Evolutionary conservation across 1,139 yeast genomes (phyloP).

Genomic region (Petasospora rhodanensis): DNA sequence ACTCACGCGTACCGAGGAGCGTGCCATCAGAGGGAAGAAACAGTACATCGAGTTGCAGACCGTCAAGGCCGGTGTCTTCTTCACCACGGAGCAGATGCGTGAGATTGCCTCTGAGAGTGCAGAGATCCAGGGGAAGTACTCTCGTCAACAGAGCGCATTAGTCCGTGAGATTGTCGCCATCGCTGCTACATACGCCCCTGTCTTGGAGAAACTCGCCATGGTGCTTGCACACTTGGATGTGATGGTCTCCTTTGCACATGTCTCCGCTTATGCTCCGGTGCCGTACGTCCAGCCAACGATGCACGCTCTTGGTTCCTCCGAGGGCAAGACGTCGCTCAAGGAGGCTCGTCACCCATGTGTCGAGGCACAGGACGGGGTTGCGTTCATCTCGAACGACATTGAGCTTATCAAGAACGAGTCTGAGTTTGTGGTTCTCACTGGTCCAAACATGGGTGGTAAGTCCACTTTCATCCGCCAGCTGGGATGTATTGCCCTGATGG

Average conservation of each 20-base stretch:
- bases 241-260: conserved; percentile 78
- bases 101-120: conserved; percentile 56
- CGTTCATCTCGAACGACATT: conserved; percentile 86
- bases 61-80: conserved; percentile 90
- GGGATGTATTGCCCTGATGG: conserved; percentile 85
- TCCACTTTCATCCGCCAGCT: conserved; percentile 90
- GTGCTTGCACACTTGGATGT: conserved; percentile 78
- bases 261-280: conserved; percentile 75
- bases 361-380: conserved; percentile 84
- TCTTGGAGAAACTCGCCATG: conserved; percentile 61
- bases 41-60: conserved; percentile 79
- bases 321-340: conserved; percentile 52
- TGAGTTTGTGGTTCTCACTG: conserved; percentile 83
- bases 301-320: conserved; percentile 45
- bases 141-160: conserved; percentile 66
- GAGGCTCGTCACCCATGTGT: conserved; percentile 92
- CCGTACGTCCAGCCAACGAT: conserved; percentile 73
- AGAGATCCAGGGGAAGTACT: conserved; percentile 61
- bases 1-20: conserved; percentile 84
- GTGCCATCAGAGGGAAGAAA: conserved; percentile 60
- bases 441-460: conserved; percentile 99
- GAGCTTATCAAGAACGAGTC: conserved; percentile 43
- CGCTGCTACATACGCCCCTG: conserved; percentile 74
- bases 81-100: conserved; percentile 66
- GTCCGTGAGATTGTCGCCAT: conserved; percentile 80